Base-by-base conservation (phyloP, 2,329 filamentous ascomycete genomes). In the Ceratocystis albifundus region DNA sequence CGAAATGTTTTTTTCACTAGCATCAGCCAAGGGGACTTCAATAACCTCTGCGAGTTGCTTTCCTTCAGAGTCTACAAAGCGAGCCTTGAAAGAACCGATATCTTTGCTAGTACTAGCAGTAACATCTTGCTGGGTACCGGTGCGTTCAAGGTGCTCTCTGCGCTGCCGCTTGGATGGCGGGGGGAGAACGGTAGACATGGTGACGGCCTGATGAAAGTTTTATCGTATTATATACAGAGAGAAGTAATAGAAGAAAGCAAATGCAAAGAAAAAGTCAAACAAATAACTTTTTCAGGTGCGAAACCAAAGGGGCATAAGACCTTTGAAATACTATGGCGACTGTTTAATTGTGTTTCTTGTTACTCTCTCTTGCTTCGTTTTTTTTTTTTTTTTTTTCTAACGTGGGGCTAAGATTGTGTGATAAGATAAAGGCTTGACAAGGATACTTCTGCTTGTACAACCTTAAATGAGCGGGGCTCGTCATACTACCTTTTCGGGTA, bases 91-190 rank as follows among this genome's bases (percentile, higher is more conserved):
- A 68, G 86, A 90, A 70, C 90, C 91, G 62, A 85, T 78, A 70
- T 88, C 82, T 44, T 85, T 83, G 0, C 88, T 83, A 62, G 88
- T 82, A 48, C 88, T 82, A 25, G 85, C 79, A 53, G 82, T 78
- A 64, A 93, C 82, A 77, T 92, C 86, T 73, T 94, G 87, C 73
- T 96, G 90, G 61, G 84, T 78, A 70, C 85, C 82, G 6, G 88
- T 83, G 72, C 84, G 85, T 71, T 90, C 89, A 50, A 88, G 80
- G 25, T 82, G 82, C 71, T 89, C 89, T 62, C 88, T 84, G 75
- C 87, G 88, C 74, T 96, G 91, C 69, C 91, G 85, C 77, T 96
- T 97, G 64, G 87, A 92, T 3, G 90, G 89, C 61, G 89, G 90
- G n/a, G 90, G 90, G 4, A 87, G 75, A 61, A 92, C 77, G 4